A percentile compares a stretch with the other conserved stretches of the same genome.
Conservation (phyloP, 179 eudicot species). For the Actinidia chinensis region DNA sequence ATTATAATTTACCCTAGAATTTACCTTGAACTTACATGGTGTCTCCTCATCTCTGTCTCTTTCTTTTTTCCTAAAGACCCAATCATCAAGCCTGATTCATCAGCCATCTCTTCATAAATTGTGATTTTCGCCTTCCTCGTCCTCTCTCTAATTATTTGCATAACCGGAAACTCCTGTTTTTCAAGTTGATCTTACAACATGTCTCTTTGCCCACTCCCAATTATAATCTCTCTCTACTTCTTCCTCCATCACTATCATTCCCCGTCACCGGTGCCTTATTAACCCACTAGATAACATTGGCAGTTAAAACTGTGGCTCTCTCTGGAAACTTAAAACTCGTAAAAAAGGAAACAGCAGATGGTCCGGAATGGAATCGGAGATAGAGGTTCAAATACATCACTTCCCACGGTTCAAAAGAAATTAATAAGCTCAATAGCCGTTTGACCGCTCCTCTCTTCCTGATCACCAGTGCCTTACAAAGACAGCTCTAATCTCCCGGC, state of each 20-base stretch:
- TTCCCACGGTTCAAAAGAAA: neutral
- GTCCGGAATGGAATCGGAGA: constrained; percentile 28
- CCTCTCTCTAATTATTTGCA: neutral
- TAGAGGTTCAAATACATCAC: neutral
- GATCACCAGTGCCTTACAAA: constrained; percentile 26
- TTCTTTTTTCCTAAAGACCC: neutral
- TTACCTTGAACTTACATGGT: too few relatives aligned
- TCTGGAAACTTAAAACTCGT: constrained; percentile 1
- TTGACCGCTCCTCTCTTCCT: neutral
- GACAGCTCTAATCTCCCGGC: constrained; percentile 31
- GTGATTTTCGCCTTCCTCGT: neutral
- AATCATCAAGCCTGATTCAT: neutral
- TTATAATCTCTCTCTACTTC: neutral
- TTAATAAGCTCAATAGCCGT: constrained; percentile 17
- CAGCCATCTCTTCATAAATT: neutral
- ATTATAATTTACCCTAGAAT: too few relatives aligned
- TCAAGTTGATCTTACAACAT: too few relatives aligned
- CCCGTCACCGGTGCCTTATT: neutral
- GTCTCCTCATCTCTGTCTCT: too few relatives aligned
- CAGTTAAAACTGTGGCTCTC: constrained; percentile 31
- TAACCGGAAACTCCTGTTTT: neutral
- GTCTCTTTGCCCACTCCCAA: neutral
- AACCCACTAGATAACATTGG: constrained; percentile 1
- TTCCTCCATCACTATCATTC: neutral
- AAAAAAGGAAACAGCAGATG: constrained; percentile 24